Percentiles rank a stretch among this genome's conserved stretches.
Evolutionary conservation across 148 eudicot genomes (phyloP).

Genomic region (Spergularia marina): DNA sequence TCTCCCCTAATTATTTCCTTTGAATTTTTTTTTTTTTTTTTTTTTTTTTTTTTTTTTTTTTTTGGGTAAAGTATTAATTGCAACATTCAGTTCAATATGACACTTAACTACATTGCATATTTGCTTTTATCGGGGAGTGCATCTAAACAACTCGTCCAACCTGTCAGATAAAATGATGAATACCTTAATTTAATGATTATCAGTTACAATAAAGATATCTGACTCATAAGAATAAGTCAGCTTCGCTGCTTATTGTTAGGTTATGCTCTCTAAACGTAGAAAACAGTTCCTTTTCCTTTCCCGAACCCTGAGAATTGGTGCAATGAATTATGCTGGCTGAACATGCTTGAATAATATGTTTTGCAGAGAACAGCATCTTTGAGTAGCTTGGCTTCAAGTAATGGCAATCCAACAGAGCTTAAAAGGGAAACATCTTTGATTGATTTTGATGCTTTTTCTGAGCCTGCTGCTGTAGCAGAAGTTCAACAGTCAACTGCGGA

Average conservation of each 20-base stretch:
- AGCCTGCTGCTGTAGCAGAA: conserved; percentile 41
- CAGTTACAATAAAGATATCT: neutral
- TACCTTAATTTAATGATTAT: neutral
- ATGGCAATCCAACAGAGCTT: conserved; percentile 59
- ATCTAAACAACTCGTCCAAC: too few relatives aligned
- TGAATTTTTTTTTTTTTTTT: too few relatives aligned
- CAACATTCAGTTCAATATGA: too few relatives aligned
- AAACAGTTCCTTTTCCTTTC: neutral
- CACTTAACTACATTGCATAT: too few relatives aligned
- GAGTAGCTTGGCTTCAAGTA: conserved; percentile 82
- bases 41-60: too few relatives aligned
- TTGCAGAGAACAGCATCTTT: conserved; percentile 87
- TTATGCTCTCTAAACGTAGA: neutral
- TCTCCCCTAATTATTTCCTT: too few relatives aligned
- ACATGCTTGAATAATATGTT: conserved; percentile 16
- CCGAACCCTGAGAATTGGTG: neutral
- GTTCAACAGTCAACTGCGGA: conserved; percentile 31
- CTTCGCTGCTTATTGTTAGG: neutral
- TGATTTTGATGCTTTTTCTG: conserved; percentile 77
- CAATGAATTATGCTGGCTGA: conserved; percentile 12
- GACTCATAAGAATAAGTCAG: neutral
- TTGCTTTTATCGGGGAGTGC: too few relatives aligned
- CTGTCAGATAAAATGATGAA: too few relatives aligned
- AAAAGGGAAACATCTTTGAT: conserved; percentile 69
- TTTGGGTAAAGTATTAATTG: too few relatives aligned